These are phyloP conservation scores for Paraurostyla sp. DNA, from an alignment of 73 alveolate genomes.

Conservation along the genomic window DNA sequence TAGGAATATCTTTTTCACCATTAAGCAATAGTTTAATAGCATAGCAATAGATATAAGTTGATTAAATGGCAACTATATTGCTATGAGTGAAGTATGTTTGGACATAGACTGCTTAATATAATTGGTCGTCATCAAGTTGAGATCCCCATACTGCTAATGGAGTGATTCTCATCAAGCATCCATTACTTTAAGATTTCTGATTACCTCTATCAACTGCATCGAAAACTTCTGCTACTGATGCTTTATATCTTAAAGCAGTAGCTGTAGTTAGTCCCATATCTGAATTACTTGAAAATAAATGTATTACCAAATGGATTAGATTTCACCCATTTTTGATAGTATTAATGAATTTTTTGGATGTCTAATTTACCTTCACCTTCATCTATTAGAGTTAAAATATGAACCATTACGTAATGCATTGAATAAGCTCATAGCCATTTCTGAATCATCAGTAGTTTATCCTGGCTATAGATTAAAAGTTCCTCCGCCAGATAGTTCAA, in stretches of 20 bases:
- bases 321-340: not conserved
- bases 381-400: not conserved
- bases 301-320: not conserved
- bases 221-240: not conserved
- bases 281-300: not conserved
- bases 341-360: not conserved
- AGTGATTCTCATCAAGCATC: conserved; percentile 81
- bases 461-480: conserved; percentile 34
- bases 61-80: conserved; percentile 19
- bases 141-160: conserved; percentile 76
- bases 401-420: not conserved
- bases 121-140: conserved; percentile 29
- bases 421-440: conserved; percentile 69
- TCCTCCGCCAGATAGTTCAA: conserved; percentile 59
- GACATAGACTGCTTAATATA: conserved; percentile 41
- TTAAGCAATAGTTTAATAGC: conserved; percentile 44
- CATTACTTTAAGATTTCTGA: conserved; percentile 67
- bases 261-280: conserved; percentile 58
- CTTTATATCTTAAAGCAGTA: not conserved
- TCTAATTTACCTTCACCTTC: not conserved
- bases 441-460: conserved; percentile 71
- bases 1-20: not conserved
- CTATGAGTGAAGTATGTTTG: conserved; percentile 63
- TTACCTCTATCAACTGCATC: not conserved
- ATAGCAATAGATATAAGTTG: conserved; percentile 24